Evolutionary conservation across 2,329 filamentous ascomycete genomes (phyloP).

Genomic region (Diaporthe citrichinensis): DNA sequence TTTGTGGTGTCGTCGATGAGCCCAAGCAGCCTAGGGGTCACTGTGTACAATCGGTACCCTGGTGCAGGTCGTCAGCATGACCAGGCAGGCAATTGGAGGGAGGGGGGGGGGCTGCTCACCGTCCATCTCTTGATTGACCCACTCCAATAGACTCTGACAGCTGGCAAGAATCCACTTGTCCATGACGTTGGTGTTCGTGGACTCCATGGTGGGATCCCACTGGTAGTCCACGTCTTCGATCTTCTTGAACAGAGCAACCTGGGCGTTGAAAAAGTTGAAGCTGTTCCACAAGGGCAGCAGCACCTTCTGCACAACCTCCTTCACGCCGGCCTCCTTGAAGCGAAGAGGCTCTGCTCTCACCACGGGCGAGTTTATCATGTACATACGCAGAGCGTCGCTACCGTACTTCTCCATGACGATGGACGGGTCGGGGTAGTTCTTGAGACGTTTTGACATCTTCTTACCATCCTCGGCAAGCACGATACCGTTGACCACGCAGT

Average conservation of each 20-base stretch:
- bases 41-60: conserved; percentile 87
- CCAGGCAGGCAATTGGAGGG: neutral
- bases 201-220: conserved; percentile 83
- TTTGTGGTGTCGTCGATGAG: conserved; percentile 98
- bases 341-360: conserved; percentile 90
- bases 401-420: conserved; percentile 90
- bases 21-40: conserved; percentile 85
- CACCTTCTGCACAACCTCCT: conserved; percentile 94
- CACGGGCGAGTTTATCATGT: conserved; percentile 96
- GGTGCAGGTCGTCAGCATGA: conserved; percentile 40
- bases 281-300: conserved; percentile 95
- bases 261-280: conserved; percentile 95
- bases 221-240: conserved; percentile 81
- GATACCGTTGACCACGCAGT: conserved; percentile 96
- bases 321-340: conserved; percentile 93
- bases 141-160: conserved; percentile 90
- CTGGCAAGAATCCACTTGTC: conserved; percentile 95
- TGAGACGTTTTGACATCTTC: conserved; percentile 98
- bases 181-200: conserved; percentile 90
- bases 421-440: conserved; percentile 93
- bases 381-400: conserved; percentile 92
- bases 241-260: conserved; percentile 90
- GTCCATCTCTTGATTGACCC: conserved; percentile 93
- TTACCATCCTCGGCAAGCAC: conserved; percentile 95
- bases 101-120: conserved; percentile 61